These are phyloP conservation scores for Populus nigra DNA, from an alignment of 345 rosid genomes.

Conservation along the genomic window DNA sequence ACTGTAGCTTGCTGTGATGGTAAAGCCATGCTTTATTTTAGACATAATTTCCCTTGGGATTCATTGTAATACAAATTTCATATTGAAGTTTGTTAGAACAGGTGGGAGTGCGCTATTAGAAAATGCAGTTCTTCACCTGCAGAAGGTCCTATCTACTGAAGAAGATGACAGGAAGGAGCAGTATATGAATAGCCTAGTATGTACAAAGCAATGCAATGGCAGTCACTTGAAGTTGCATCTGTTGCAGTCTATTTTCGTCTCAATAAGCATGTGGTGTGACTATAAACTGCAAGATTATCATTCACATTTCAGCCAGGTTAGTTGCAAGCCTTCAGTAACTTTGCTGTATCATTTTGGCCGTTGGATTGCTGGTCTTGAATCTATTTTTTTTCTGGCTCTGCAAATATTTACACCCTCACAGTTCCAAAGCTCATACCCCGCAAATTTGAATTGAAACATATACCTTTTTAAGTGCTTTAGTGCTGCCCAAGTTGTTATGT, in stretches of 20 bases:
- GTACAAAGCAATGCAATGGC: constrained; percentile 49
- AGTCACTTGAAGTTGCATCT: constrained; percentile 43
- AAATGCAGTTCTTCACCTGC: constrained; percentile 54
- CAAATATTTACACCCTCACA: background rate
- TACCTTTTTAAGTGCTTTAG: too few relatives aligned
- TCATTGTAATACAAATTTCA: constrained; percentile 20
- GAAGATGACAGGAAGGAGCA: constrained; percentile 50
- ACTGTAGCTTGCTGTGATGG: background rate
- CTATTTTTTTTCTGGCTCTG: too few relatives aligned
- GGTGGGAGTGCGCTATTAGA: constrained; percentile 65
- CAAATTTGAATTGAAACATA: too few relatives aligned
- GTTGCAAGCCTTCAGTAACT: constrained; percentile 24
- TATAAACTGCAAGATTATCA: constrained; percentile 76
- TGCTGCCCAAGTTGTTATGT: too few relatives aligned
- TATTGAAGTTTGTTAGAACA: constrained; percentile 70
- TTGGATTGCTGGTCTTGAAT: constrained; percentile 5
- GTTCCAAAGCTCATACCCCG: background rate
- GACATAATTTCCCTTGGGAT: background rate
- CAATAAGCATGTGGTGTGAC: constrained; percentile 76
- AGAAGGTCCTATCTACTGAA: constrained; percentile 45
- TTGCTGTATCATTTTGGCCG: background rate
- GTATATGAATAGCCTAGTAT: constrained; percentile 53
- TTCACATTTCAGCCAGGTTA: constrained; percentile 74
- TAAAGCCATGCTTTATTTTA: background rate
- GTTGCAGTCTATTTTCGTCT: constrained; percentile 51